Evolutionary conservation across 768 basidiomycete species (phyloP), one percentile per base, ranked within the genome.

Genomic region (Crepidotus variabilis): DNA sequence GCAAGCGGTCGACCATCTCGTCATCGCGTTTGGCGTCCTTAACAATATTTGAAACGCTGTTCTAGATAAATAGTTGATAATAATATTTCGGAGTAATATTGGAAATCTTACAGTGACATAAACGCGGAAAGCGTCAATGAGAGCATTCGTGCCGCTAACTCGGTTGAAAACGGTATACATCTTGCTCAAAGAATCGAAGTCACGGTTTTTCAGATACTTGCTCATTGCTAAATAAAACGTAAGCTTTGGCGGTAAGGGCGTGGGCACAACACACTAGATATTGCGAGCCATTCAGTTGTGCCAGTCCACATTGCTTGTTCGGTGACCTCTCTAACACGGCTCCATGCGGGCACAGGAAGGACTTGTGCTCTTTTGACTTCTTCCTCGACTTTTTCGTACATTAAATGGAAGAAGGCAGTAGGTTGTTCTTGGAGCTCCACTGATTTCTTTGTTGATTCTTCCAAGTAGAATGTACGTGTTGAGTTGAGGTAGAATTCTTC

Each of bases 1-100:
- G 78, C 0, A 95, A 79, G 18, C 79, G 75, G 18, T 82, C 75
- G 2, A 95, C 86, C 91, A 95, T 94, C 18, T 80, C 75, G 10
- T 90, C 91, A 54, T 94, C 93, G 13, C 72, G 73, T 5, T 71
- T 71, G 2, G 62, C 60, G 63, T 91, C 86, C 48, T 78, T 81
- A 56, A 94, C 87, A 57, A 94, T 86, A n/a, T 65, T 61, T 52
- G 77, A 70, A 1, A 92, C 90, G 0, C 71, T 75, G 23, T 67
- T 70, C 90, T 91, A 60, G 0, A 14, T 18, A 55, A 3, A 36
- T 54, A 47, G 16, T 54, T 53, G 21, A 43, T 46, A 36, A 46
- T 33, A 46, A 47, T 6, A 51, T 49, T 10, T 16, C 21, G 34
- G 0, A 58, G 46, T 47, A 36, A 16, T 11, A 47, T 16, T 13